Conservation (phyloP, 2,329 filamentous ascomycete genomes). For the Epichloe sibirici region DNA sequence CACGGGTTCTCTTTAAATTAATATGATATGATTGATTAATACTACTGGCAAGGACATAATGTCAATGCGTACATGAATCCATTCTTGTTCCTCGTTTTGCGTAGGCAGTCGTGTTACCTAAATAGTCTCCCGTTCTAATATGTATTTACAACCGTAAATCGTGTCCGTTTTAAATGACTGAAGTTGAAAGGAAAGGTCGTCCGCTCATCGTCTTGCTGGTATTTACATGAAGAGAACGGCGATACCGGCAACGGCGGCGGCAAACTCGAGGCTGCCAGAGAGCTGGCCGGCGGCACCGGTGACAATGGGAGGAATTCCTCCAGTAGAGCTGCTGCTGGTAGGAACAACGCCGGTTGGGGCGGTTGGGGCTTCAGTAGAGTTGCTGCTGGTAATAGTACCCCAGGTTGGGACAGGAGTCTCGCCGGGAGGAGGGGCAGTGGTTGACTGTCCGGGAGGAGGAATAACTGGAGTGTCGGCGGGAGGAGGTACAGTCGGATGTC, state of each 20-base stretch:
- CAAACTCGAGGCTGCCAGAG: slow-evolving; percentile 15
- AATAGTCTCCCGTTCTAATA: not conserved
- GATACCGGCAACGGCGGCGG: slow-evolving; percentile 20
- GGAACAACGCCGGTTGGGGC: not conserved
- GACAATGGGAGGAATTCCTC: slow-evolving; percentile 10
- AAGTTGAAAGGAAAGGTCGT: not conserved
- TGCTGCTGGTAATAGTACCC: not conserved
- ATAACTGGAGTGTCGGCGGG: not conserved
- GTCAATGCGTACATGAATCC: not conserved
- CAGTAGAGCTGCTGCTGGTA: not conserved
- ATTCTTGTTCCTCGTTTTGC: not conserved
- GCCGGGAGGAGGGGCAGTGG: not conserved
- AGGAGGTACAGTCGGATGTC: not conserved
- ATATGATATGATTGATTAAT: not conserved
- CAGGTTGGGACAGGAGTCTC: not conserved
- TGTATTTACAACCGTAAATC: not conserved
- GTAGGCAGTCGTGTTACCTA: not conserved
- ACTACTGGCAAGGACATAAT: not conserved
- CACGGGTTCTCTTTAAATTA: not conserved
- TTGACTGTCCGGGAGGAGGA: not conserved
- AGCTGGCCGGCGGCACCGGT: slow-evolving; percentile 22
- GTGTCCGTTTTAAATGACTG: not conserved
- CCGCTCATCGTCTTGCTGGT: not conserved
- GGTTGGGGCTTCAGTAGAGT: not conserved
- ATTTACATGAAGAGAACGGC: slow-evolving; percentile 16